Evolutionary conservation across 192 early-diverging fungal species (phyloP).

Genomic region (Geranomyces michiganensis): DNA sequence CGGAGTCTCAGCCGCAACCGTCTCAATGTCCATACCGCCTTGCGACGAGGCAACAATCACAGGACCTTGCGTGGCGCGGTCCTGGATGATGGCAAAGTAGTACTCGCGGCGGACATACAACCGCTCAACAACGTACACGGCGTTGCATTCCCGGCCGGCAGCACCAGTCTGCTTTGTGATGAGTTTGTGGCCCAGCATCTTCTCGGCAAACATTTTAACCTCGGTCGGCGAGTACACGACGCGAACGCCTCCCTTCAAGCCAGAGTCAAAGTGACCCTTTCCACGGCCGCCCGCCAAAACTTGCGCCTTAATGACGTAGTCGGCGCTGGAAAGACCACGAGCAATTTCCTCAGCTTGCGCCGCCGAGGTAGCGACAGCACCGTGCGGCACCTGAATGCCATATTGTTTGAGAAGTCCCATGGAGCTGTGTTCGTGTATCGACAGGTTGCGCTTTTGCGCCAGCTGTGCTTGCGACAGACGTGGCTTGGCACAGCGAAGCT

Average conservation of each 20-base stretch:
- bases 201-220: conserved; percentile 81
- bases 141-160: conserved; percentile 90
- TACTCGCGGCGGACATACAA: conserved; percentile 95
- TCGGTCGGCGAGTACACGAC: conserved; percentile 89
- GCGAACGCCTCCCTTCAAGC: conserved; percentile 95
- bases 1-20: conserved; percentile 91
- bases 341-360: conserved; percentile 88
- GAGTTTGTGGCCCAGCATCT: conserved; percentile 98
- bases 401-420: conserved; percentile 89
- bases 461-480: conserved; percentile 13
- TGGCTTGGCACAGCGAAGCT: conserved; percentile 17
- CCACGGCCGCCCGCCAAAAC: conserved; percentile 98
- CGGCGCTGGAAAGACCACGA: conserved; percentile 69
- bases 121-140: conserved; percentile 93
- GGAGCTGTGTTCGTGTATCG: conserved; percentile 97
- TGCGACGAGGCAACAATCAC: conserved; percentile 96
- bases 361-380: conserved; percentile 84
- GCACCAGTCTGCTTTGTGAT: conserved; percentile 99
- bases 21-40: conserved; percentile 98
- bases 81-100: conserved; percentile 99
- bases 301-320: conserved; percentile 72
- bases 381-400: conserved; percentile 88
- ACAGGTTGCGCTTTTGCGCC: conserved; percentile 63
- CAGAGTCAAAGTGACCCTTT: conserved; percentile 95
- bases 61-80: conserved; percentile 91